These are phyloP conservation scores for Candida hispaniensis DNA, from an alignment of 805 yeast genomes.

Conservation along the genomic window DNA sequence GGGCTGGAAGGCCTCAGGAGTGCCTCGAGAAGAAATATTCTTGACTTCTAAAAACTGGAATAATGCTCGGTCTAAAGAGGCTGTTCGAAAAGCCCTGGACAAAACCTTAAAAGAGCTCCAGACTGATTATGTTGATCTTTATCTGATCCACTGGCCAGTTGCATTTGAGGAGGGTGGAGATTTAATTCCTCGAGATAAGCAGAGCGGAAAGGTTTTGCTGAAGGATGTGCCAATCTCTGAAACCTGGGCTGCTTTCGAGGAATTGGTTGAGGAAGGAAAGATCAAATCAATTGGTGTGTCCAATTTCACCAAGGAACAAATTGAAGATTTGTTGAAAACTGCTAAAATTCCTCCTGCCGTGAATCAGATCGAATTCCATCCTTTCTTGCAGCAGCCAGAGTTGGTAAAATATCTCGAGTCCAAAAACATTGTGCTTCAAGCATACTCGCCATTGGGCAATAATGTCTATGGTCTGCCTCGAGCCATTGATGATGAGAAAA, in stretches of 20 bases:
- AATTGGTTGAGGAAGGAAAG: slow-evolving; percentile 40
- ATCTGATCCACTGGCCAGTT: slow-evolving; percentile 47
- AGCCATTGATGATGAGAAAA: slow-evolving; percentile 41
- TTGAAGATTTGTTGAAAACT: slow-evolving; percentile 48
- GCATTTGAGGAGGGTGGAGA: slow-evolving; percentile 31
- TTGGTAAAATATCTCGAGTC: slow-evolving; percentile 36
- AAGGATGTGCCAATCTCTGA: slow-evolving; percentile 55
- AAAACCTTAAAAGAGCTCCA: slow-evolving; percentile 35
- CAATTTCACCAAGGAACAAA: slow-evolving; percentile 50
- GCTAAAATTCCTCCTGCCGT: slow-evolving; percentile 45
- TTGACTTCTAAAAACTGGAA: slow-evolving; percentile 34
- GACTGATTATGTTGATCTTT: slow-evolving; percentile 44
- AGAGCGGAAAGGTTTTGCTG: slow-evolving; percentile 32
- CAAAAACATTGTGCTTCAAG: slow-evolving; percentile 43
- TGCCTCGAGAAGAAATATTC: slow-evolving; percentile 38
- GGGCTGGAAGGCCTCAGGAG: slow-evolving; percentile 47
- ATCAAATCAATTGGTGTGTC: slow-evolving; percentile 70
- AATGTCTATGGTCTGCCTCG: slow-evolving; percentile 20
- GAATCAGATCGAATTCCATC: slow-evolving; percentile 54
- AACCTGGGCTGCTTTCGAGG: slow-evolving; percentile 46
- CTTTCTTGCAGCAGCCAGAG: slow-evolving; percentile 37
- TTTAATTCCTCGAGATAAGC: slow-evolving; percentile 46
- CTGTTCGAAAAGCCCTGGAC: slow-evolving; percentile 36
- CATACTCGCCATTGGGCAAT: slow-evolving; percentile 47
- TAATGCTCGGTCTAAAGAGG: slow-evolving; percentile 29